A percentile compares a stretch with the other conserved stretches of the same genome.
phyloP scores from a whole-genome alignment of 1,139 yeast species.

The Scheffersomyces lignicola region DNA sequence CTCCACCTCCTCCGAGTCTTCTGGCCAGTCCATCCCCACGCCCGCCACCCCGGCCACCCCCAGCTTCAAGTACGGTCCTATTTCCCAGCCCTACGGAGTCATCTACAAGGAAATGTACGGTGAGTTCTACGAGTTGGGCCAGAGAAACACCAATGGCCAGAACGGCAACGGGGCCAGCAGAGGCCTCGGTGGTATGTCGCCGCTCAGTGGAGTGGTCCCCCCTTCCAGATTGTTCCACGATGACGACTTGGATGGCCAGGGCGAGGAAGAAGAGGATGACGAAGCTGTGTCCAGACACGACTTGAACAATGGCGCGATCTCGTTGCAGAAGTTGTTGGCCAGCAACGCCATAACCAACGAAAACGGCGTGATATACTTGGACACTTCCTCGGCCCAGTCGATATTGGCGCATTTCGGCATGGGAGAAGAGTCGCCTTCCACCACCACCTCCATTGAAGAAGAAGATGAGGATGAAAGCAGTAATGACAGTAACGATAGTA shows the following conservation, averaged over 20 bases:
- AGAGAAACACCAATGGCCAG: conserved; percentile 25
- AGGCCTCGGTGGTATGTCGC: conserved; percentile 21
- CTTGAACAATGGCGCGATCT: conserved; percentile 42
- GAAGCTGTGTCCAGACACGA: conserved; percentile 24
- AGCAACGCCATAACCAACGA: conserved; percentile 55
- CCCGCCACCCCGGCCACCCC: neutral
- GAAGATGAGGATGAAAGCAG: conserved; percentile 23
- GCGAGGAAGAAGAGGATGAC: conserved; percentile 20
- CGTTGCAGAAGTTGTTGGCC: conserved; percentile 52
- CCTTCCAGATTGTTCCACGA: conserved; percentile 17
- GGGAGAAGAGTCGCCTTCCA: conserved; percentile 25
- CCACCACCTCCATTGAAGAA: conserved; percentile 15
- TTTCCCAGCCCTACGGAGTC: conserved; percentile 45
- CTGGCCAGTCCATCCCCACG: conserved; percentile 7
- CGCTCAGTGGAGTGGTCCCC: conserved; percentile 11
- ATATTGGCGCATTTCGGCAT: conserved; percentile 52
- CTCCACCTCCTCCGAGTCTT: neutral
- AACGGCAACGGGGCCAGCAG: conserved; percentile 16
- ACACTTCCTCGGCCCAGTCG: conserved; percentile 49
- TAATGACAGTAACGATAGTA: conserved; percentile 9
- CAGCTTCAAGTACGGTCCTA: conserved; percentile 28
- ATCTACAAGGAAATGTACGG: conserved; percentile 53
- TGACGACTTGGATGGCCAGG: conserved; percentile 19
- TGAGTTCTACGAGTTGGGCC: conserved; percentile 41
- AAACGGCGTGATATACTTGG: conserved; percentile 57